Conservation (phyloP, 208 protist species). For the Acanthamoeba castellanii region DNA sequence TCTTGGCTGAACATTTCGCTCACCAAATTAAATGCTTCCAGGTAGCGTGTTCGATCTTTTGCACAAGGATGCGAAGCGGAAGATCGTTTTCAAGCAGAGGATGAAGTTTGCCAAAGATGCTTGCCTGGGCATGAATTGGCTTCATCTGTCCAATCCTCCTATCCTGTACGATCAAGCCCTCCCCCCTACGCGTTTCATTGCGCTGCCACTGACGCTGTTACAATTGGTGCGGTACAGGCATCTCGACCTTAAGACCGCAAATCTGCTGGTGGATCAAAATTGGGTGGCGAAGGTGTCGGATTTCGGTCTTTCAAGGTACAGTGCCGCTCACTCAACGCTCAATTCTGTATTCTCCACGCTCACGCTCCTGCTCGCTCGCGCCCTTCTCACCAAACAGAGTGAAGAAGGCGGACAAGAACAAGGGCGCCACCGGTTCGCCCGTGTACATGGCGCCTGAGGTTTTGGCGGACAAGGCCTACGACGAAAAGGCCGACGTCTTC, state of each 20-base stretch:
- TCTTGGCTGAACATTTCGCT: neutral
- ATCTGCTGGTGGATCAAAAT: constrained; percentile 66
- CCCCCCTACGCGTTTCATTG: neutral
- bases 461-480: neutral
- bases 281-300: constrained; percentile 19
- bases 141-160: neutral
- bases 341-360: neutral
- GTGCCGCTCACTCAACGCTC: neutral
- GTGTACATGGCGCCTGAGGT: constrained; percentile 3
- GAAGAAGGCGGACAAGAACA: neutral
- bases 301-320: neutral
- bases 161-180: neutral
- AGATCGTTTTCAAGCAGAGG: neutral
- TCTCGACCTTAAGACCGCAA: constrained; percentile 74
- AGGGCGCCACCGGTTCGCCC: neutral
- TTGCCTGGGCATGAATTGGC: constrained; percentile 12
- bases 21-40: neutral
- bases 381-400: neutral
- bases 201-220: neutral
- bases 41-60: neutral
- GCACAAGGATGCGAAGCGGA: neutral
- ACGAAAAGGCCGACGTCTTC: constrained; percentile 18
- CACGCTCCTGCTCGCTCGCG: neutral
- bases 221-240: constrained; percentile 22
- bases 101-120: neutral